A percentile compares a stretch with the other conserved stretches of the same genome.
Conservation (phyloP, 352 stramenopile genomes). For the Halophytophthora batemanensis region DNA sequence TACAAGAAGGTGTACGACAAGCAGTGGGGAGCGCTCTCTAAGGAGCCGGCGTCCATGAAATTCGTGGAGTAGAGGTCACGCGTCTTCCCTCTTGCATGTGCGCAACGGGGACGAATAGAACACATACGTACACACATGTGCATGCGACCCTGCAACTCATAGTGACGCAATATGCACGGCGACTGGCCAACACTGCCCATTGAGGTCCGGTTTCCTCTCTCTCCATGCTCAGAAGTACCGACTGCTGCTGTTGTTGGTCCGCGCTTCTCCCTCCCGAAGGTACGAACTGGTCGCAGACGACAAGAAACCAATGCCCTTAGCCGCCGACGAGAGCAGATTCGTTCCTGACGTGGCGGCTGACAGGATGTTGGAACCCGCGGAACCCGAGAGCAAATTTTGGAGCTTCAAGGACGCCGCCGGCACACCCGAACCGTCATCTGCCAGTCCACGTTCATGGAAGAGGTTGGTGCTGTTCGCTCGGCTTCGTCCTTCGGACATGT, state of each 20-base stretch:
- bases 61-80: constrained; percentile 34
- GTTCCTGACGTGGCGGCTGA: constrained; percentile 59
- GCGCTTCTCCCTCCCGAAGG: constrained; percentile 43
- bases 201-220: constrained; percentile 6
- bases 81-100: too few relatives aligned
- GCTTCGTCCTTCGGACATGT: constrained; percentile 19
- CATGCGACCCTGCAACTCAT: neutral
- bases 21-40: constrained; percentile 47
- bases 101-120: constrained; percentile 3
- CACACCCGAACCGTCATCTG: constrained; percentile 26
- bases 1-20: constrained; percentile 60
- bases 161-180: too few relatives aligned
- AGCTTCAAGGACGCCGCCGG: constrained; percentile 51
- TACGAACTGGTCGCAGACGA: constrained; percentile 76
- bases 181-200: neutral
- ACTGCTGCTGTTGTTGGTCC: constrained; percentile 26
- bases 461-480: constrained; percentile 33
- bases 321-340: constrained; percentile 60
- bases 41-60: constrained; percentile 48
- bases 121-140: neutral
- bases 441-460: constrained; percentile 33
- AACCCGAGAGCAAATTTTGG: constrained; percentile 65
- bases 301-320: constrained; percentile 81
- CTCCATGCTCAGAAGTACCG: constrained; percentile 62
- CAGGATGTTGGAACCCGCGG: constrained; percentile 62